Evolutionary conservation across 169 alveolate species (phyloP).

Genomic region (Eimeria zaria): DNA sequence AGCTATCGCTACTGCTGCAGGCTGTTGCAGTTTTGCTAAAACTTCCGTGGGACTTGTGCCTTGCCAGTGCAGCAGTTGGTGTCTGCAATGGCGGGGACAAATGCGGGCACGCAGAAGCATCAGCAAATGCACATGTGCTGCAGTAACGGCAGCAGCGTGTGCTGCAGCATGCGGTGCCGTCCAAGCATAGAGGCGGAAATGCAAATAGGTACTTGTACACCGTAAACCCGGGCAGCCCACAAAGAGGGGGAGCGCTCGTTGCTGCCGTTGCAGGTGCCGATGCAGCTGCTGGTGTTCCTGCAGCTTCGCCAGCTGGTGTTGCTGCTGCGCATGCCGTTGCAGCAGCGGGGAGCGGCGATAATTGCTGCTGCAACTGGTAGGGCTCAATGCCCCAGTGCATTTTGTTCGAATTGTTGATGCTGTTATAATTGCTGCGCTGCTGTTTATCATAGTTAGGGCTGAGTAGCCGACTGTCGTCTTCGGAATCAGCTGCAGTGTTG

Average conservation of each 20-base stretch:
- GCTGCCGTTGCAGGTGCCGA: slow-evolving; percentile 11
- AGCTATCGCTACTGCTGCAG: slow-evolving; percentile 8
- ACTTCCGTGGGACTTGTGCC: not conserved
- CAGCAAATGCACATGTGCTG: slow-evolving; percentile 22
- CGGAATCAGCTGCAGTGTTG: not conserved
- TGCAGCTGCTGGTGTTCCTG: not conserved
- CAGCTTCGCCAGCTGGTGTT: not conserved
- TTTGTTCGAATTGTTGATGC: not conserved
- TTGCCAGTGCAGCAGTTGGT: not conserved
- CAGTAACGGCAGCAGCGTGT: not conserved
- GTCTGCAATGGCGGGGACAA: not conserved
- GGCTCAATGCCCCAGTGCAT: not conserved
- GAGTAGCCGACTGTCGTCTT: no score
- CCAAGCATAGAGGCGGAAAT: not conserved
- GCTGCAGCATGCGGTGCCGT: slow-evolving; percentile 17
- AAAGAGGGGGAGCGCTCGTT: not conserved
- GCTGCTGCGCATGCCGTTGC: slow-evolving; percentile 14
- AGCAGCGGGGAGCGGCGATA: not conserved
- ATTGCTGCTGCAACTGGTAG: not conserved
- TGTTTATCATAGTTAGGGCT: not conserved
- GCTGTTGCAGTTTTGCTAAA: not conserved
- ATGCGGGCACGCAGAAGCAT: not conserved
- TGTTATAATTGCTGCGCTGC: not conserved
- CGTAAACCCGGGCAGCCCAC: slow-evolving; percentile 8
- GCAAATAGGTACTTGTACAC: not conserved